These are phyloP conservation scores for Trichocomaceae sp. DNA, from an alignment of 2,329 filamentous ascomycete species.

Conservation along the genomic window DNA sequence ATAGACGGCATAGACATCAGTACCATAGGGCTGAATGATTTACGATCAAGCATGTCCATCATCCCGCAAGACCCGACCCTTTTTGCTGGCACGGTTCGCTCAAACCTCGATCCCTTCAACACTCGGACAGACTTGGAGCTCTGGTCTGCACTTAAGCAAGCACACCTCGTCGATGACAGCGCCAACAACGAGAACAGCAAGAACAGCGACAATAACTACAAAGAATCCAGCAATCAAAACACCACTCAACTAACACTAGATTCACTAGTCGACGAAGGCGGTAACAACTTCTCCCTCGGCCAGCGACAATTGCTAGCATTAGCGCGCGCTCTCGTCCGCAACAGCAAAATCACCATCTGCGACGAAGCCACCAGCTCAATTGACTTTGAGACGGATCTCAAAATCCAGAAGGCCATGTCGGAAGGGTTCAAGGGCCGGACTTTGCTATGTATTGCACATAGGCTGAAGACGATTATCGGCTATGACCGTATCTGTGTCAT, in stretches of 20 bases:
- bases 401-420: slow-evolving; percentile 81
- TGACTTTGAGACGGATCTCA: slow-evolving; percentile 89
- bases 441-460: slow-evolving; percentile 79
- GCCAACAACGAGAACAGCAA: slow-evolving; percentile 31
- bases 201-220: slow-evolving; percentile 11
- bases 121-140: slow-evolving; percentile 13
- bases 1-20: slow-evolving; percentile 15
- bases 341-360: slow-evolving; percentile 82
- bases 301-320: slow-evolving; percentile 90
- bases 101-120: slow-evolving; percentile 15
- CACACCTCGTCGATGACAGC: slow-evolving; percentile 23
- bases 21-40: slow-evolving; percentile 9
- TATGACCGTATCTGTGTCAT: slow-evolving; percentile 94
- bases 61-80: slow-evolving; percentile 14
- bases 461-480: slow-evolving; percentile 77
- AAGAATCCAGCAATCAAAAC: neutral
- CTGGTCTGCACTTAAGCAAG: slow-evolving; percentile 11
- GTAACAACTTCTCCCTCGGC: slow-evolving; percentile 84
- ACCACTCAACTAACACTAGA: slow-evolving; percentile 66
- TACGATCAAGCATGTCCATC: slow-evolving; percentile 14
- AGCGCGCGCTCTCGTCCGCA: slow-evolving; percentile 75
- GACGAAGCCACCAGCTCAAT: slow-evolving; percentile 87
- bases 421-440: slow-evolving; percentile 76
- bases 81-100: slow-evolving; percentile 14
- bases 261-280: slow-evolving; percentile 77